Conservation (phyloP, 2,329 filamentous ascomycete species). For the Colletotrichum destructivum region DNA sequence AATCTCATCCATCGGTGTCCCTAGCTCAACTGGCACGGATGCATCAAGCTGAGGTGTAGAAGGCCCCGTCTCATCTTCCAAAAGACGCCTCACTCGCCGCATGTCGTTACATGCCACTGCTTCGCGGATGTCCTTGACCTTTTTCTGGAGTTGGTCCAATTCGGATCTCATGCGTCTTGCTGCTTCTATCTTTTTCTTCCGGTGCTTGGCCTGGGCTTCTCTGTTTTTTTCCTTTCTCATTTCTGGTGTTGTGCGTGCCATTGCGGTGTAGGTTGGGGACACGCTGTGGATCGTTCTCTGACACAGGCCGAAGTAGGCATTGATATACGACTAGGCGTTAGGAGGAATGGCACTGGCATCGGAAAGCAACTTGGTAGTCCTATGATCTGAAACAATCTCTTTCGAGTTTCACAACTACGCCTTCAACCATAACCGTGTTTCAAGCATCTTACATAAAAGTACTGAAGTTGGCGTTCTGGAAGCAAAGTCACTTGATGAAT, state of each 20-base stretch:
- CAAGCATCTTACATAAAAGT: not conserved
- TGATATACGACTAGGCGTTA: not conserved
- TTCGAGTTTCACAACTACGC: not conserved
- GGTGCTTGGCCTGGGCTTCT: not conserved
- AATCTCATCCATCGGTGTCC: not conserved
- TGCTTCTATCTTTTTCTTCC: not conserved
- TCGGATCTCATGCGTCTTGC: not conserved
- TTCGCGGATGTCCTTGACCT: not conserved
- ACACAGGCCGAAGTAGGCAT: not conserved
- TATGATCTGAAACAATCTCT: not conserved
- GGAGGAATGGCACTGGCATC: not conserved
- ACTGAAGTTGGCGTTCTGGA: not conserved
- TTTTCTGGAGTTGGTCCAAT: not conserved
- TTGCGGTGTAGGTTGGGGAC: not conserved
- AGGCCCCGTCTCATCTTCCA: not conserved
- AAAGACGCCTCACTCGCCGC: not conserved
- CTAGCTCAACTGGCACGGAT: not conserved
- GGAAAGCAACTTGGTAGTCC: not conserved
- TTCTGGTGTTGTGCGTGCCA: not conserved
- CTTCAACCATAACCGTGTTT: not conserved
- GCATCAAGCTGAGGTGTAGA: not conserved
- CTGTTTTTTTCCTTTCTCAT: conserved; percentile 1
- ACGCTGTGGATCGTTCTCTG: not conserved
- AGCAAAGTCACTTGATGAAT: not conserved
- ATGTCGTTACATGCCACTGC: conserved; percentile 4